A percentile compares a stretch with the other conserved stretches of the same genome.
Evolutionary conservation across 1,284 basidiomycete genomes (phyloP).

Genomic region (Sphaerobolus stellatus): DNA sequence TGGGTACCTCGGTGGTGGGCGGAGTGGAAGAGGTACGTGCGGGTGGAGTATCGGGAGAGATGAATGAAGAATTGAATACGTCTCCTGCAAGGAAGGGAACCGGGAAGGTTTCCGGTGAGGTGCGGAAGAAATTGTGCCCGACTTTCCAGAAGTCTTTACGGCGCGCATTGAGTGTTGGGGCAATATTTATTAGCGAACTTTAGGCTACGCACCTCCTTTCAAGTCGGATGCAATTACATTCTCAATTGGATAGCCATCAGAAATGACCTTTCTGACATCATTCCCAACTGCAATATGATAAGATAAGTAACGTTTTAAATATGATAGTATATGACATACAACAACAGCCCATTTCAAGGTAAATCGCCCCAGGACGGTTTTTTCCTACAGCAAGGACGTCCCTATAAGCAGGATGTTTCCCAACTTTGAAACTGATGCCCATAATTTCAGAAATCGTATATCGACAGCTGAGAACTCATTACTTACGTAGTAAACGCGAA

Average conservation of each 20-base stretch:
- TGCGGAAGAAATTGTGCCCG: slow-evolving; percentile 35
- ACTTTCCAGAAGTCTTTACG: slow-evolving; percentile 28
- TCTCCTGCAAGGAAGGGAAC: slow-evolving; percentile 36
- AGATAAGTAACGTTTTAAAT: background rate
- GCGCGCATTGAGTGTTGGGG: slow-evolving; percentile 17
- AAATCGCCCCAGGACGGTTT: slow-evolving; percentile 24
- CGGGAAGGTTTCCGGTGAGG: slow-evolving; percentile 29
- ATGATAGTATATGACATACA: slow-evolving; percentile 19
- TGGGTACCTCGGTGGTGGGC: too few relatives aligned
- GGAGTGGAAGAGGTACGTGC: background rate
- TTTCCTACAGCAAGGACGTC: slow-evolving; percentile 27
- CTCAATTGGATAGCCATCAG: slow-evolving; percentile 26
- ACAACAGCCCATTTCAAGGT: slow-evolving; percentile 33
- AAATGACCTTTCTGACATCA: slow-evolving; percentile 24
- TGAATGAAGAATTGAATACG: slow-evolving; percentile 27
- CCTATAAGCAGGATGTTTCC: slow-evolving; percentile 21
- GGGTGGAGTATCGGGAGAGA: slow-evolving; percentile 19
- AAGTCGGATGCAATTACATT: slow-evolving; percentile 27
- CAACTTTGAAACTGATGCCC: slow-evolving; percentile 18
- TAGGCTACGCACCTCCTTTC: slow-evolving; percentile 16
- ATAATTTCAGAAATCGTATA: background rate
- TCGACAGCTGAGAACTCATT: too few relatives aligned
- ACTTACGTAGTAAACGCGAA: background rate
- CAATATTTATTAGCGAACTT: background rate
- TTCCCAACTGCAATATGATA: slow-evolving; percentile 21